These are phyloP conservation scores for Fagus sylvatica DNA, from an alignment of 306 rosid genomes.

Conservation along the genomic window DNA sequence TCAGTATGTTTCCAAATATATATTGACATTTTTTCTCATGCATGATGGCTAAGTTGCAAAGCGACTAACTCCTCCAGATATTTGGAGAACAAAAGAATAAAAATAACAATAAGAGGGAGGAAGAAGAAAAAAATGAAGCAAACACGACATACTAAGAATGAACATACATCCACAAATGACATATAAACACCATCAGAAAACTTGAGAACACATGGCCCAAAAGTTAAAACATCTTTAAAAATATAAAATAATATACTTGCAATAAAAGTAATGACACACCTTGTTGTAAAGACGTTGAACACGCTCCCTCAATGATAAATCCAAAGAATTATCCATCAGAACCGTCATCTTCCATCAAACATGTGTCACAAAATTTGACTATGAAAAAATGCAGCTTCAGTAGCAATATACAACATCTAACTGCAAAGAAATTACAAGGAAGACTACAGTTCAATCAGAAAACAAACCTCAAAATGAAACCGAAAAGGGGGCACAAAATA, in stretches of 20 bases:
- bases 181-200: not conserved
- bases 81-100: not conserved
- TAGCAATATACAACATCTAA: not conserved
- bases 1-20: too few species aligned
- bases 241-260: not conserved
- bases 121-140: not conserved
- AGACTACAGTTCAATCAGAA: not conserved
- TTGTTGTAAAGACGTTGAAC: conserved; percentile 73
- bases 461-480: not conserved
- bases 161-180: not conserved
- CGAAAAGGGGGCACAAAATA: not conserved
- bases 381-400: not conserved
- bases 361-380: not conserved
- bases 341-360: conserved; percentile 68
- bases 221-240: not conserved
- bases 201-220: not conserved
- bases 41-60: not conserved
- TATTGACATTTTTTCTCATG: not conserved
- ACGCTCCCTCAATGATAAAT: conserved; percentile 69
- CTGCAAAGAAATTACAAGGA: not conserved
- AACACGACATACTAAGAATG: not conserved
- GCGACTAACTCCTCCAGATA: not conserved
- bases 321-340: conserved; percentile 75
- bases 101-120: not conserved
- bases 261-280: conserved; percentile 38